A percentile compares a stretch with the other conserved stretches of the same genome.
These are phyloP conservation scores for Aethionema arabicum DNA, from an alignment of 345 rosid genomes.

Conservation along the genomic window DNA sequence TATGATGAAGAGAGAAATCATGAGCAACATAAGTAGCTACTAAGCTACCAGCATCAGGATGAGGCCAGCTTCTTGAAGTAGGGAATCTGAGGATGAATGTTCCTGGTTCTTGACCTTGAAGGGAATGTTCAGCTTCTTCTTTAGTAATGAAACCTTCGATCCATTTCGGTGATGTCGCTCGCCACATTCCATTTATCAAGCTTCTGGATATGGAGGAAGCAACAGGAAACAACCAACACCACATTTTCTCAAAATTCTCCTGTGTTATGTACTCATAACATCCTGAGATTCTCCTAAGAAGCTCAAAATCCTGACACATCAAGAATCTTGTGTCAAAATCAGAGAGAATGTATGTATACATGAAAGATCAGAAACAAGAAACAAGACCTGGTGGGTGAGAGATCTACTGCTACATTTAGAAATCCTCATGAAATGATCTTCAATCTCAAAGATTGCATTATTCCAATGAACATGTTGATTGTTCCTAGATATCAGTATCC, in stretches of 20 bases:
- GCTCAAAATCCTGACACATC: slow-evolving; percentile 54
- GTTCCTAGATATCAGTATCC: slow-evolving; percentile 65
- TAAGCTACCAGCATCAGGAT: slow-evolving; percentile 88
- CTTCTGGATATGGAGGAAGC: slow-evolving; percentile 62
- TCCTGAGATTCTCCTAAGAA: slow-evolving; percentile 69
- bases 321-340: not conserved
- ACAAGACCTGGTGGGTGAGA: slow-evolving; percentile 58
- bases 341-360: no score
- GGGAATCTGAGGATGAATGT: slow-evolving; percentile 85
- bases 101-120: slow-evolving; percentile 81
- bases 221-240: slow-evolving; percentile 91
- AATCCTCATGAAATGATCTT: slow-evolving; percentile 76
- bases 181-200: slow-evolving; percentile 59
- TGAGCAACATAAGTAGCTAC: slow-evolving; percentile 69
- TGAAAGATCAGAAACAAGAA: no score
- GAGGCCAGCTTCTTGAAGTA: slow-evolving; percentile 92
- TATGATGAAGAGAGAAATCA: slow-evolving; percentile 58
- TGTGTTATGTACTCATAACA: slow-evolving; percentile 66
- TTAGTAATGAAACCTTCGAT: slow-evolving; percentile 83
- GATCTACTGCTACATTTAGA: slow-evolving; percentile 66
- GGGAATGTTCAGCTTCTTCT: slow-evolving; percentile 88
- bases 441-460: slow-evolving; percentile 55
- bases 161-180: slow-evolving; percentile 65
- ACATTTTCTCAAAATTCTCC: slow-evolving; percentile 80
- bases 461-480: slow-evolving; percentile 65